Evolutionary conservation across 352 stramenopile species (phyloP).

Genomic region (Globisporangium mamillatum): DNA sequence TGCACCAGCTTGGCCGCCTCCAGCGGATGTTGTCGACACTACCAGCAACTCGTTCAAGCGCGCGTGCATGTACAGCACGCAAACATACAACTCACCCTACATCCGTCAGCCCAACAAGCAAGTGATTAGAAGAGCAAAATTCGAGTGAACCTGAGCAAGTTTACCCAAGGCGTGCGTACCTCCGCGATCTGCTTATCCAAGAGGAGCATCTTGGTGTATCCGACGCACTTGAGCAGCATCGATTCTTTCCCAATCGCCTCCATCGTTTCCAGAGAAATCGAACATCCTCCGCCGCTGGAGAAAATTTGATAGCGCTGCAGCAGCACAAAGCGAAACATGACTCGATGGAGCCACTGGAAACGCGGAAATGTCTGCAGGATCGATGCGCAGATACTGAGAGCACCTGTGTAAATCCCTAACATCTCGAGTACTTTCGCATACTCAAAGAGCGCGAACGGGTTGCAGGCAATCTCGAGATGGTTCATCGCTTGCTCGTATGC

Average conservation of each 20-base stretch:
- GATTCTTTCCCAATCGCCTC: constrained; percentile 22
- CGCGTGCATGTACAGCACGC: constrained; percentile 62
- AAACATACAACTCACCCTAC: constrained; percentile 32
- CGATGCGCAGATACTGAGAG: constrained; percentile 42
- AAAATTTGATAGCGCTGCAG: constrained; percentile 62
- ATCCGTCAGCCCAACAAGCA: not conserved
- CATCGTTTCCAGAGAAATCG: not conserved
- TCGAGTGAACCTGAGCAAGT: not conserved
- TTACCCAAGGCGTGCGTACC: constrained; percentile 13
- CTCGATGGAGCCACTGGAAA: constrained; percentile 36
- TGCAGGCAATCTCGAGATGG: constrained; percentile 48
- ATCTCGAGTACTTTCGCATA: constrained; percentile 54
- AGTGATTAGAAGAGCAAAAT: not conserved
- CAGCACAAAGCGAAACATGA: constrained; percentile 49
- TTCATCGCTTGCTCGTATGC: constrained; percentile 55
- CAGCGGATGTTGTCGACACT: constrained; percentile 17
- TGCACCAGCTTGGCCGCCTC: constrained; percentile 11
- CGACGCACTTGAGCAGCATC: constrained; percentile 45
- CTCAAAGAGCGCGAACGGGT: constrained; percentile 41
- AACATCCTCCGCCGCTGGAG: not conserved
- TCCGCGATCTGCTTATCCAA: constrained; percentile 36
- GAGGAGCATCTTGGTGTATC: constrained; percentile 46
- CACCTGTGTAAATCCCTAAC: constrained; percentile 43
- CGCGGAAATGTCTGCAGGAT: constrained; percentile 55
- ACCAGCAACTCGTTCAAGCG: constrained; percentile 56